Percentiles rank a stretch among this genome's conserved stretches.
Conservation (phyloP, 768 basidiomycete genomes). For the Lactarius hengduanensis region DNA sequence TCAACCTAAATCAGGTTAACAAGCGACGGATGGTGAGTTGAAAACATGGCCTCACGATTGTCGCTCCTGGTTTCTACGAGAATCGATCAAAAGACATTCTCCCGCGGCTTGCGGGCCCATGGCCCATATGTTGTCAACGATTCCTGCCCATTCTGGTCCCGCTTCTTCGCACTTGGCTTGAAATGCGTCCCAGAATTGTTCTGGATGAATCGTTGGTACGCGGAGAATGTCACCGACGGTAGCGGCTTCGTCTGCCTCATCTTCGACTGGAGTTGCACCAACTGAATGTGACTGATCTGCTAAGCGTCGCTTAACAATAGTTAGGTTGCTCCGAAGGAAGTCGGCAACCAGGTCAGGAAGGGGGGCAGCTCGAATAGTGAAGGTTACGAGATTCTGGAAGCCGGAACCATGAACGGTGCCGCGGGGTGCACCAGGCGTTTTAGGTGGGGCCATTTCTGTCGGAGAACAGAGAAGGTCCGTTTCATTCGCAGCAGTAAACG, state of each 20-base stretch:
- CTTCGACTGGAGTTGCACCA: slow-evolving; percentile 36
- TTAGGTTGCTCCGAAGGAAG: slow-evolving; percentile 75
- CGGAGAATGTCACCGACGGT: slow-evolving; percentile 58
- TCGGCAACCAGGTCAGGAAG: slow-evolving; percentile 68
- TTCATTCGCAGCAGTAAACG: neutral
- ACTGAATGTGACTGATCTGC: slow-evolving; percentile 39
- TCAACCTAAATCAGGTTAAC: slow-evolving; percentile 44
- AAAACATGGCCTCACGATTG: slow-evolving; percentile 52
- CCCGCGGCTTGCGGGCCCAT: slow-evolving; percentile 90
- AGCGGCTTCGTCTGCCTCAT: slow-evolving; percentile 44
- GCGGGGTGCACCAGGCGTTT: slow-evolving; percentile 62
- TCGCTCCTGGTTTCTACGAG: slow-evolving; percentile 44
- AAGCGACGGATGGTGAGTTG: slow-evolving; percentile 14
- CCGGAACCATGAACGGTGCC: slow-evolving; percentile 77
- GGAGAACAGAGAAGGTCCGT: slow-evolving; percentile 9
- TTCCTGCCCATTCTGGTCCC: slow-evolving; percentile 75
- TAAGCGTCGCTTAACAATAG: slow-evolving; percentile 60
- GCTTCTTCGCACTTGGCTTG: slow-evolving; percentile 59
- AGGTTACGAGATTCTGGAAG: slow-evolving; percentile 69
- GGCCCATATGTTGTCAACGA: slow-evolving; percentile 77
- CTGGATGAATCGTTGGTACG: slow-evolving; percentile 62
- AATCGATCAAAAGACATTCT: slow-evolving; percentile 83
- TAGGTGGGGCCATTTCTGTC: slow-evolving; percentile 85
- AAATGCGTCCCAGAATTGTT: slow-evolving; percentile 79
- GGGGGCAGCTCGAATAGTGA: slow-evolving; percentile 80